Evolutionary conservation across 2,329 filamentous ascomycete genomes (phyloP).

Genomic region (Thielaviopsis euricoi): DNA sequence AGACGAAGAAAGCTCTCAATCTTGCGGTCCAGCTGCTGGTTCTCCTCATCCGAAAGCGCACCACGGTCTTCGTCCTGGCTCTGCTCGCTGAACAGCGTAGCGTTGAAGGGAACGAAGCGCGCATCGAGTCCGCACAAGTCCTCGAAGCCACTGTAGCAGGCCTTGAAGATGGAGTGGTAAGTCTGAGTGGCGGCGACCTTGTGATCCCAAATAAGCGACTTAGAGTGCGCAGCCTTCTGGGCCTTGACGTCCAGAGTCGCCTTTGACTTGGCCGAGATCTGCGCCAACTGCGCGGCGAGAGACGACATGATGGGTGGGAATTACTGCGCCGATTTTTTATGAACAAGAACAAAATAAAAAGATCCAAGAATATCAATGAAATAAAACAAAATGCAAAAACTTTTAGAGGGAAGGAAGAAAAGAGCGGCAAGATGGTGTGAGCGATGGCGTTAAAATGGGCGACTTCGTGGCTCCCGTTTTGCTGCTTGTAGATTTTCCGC

Average conservation of each 20-base stretch:
- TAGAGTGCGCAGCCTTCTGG: conserved; percentile 79
- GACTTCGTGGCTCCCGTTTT: not conserved
- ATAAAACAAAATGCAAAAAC: not conserved
- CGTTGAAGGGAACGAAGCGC: conserved; percentile 58
- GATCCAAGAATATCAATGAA: not conserved
- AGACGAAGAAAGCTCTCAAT: conserved; percentile 73
- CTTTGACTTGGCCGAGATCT: conserved; percentile 78
- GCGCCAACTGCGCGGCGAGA: conserved; percentile 84
- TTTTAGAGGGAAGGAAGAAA: not conserved
- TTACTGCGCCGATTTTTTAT: not conserved
- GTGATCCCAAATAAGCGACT: conserved; percentile 87
- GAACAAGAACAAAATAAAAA: not conserved
- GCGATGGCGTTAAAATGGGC: not conserved
- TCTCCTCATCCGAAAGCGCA: conserved; percentile 68
- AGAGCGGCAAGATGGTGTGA: not conserved
- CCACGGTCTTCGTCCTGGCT: conserved; percentile 78
- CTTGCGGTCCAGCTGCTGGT: conserved; percentile 60
- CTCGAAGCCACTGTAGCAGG: conserved; percentile 78
- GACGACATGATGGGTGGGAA: conserved; percentile 44
- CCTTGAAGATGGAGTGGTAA: conserved; percentile 72
- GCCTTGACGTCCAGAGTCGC: conserved; percentile 84
- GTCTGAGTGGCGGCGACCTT: conserved; percentile 73
- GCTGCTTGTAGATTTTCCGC: not conserved
- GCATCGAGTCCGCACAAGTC: conserved; percentile 78
- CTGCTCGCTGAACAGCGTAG: conserved; percentile 81